A percentile compares a stretch with the other conserved stretches of the same genome.
These are phyloP conservation scores for Dittrichia graveolens DNA, from an alignment of 129 eudicot genomes.

Conservation along the genomic window DNA sequence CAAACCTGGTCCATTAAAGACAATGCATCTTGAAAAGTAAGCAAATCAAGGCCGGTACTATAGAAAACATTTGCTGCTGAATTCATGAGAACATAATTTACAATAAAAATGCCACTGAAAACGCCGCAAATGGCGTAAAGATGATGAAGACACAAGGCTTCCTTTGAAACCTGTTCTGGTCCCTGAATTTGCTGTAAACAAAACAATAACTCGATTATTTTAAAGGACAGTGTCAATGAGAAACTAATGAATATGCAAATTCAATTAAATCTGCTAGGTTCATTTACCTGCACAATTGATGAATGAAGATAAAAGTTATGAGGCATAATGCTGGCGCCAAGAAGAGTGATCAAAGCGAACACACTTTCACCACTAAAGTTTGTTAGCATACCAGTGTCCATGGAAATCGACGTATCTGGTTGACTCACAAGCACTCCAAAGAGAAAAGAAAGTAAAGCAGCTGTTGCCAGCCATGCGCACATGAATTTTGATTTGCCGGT, in stretches of 20 bases:
- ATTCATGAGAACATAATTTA: slow-evolving; percentile 71
- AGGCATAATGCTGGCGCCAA: slow-evolving; percentile 97
- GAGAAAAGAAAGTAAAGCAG: slow-evolving; percentile 52
- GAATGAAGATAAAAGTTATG: slow-evolving; percentile 95
- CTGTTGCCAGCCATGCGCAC: slow-evolving; percentile 50
- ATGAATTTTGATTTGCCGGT: slow-evolving; percentile 54
- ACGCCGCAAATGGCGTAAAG: slow-evolving; percentile 57
- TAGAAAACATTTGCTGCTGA: slow-evolving; percentile 82
- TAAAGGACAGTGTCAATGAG: neutral
- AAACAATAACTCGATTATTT: slow-evolving; percentile 6
- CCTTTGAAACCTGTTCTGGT: slow-evolving; percentile 49
- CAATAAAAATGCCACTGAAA: slow-evolving; percentile 80
- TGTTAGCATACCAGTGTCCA: slow-evolving; percentile 43
- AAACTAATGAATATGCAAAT: neutral
- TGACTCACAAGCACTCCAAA: slow-evolving; percentile 65
- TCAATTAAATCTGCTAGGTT: neutral
- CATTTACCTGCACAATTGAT: slow-evolving; percentile 73
- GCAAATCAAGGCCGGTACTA: slow-evolving; percentile 62
- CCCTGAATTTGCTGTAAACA: slow-evolving; percentile 62
- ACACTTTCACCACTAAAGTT: slow-evolving; percentile 74
- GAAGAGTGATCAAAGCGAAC: slow-evolving; percentile 70
- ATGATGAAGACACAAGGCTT: slow-evolving; percentile 61
- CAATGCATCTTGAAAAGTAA: slow-evolving; percentile 80
- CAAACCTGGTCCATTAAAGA: slow-evolving; percentile 83
- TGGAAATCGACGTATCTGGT: slow-evolving; percentile 54